These are phyloP conservation scores for Pseudozyma tsukubaensis DNA, from an alignment of 1,284 basidiomycete species.

Conservation along the genomic window DNA sequence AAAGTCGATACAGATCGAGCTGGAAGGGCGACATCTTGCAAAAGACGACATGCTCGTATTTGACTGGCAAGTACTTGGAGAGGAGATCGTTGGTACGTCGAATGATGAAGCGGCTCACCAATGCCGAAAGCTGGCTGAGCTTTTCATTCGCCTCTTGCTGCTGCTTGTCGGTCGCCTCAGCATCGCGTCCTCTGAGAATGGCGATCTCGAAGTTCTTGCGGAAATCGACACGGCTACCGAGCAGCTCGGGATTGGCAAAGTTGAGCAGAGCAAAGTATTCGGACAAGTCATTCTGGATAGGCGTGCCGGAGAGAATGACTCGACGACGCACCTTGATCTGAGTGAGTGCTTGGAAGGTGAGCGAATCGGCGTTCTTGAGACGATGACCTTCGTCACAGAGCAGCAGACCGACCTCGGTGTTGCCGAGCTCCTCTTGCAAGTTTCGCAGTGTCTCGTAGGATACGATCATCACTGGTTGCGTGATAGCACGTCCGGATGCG, in stretches of 20 bases:
- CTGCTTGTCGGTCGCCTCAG: constrained; percentile 84
- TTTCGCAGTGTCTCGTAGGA: constrained; percentile 91
- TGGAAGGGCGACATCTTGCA: constrained; percentile 91
- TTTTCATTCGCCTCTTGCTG: constrained; percentile 89
- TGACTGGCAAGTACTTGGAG: constrained; percentile 97
- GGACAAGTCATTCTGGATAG: constrained; percentile 96
- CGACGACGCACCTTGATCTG: constrained; percentile 89
- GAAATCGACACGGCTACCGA: constrained; percentile 92
- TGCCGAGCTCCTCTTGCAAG: constrained; percentile 62
- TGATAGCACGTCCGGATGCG: constrained; percentile 57
- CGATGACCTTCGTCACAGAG: constrained; percentile 97
- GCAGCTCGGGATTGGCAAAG: constrained; percentile 95
- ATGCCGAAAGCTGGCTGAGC: constrained; percentile 88
- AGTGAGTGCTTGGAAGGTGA: constrained; percentile 87
- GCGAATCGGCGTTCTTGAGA: constrained; percentile 83
- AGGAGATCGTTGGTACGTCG: constrained; percentile 95
- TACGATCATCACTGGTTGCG: constrained; percentile 87
- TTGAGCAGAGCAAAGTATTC: constrained; percentile 96
- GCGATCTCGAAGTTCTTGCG: constrained; percentile 95
- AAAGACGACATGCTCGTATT: constrained; percentile 99
- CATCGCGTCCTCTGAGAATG: constrained; percentile 92
- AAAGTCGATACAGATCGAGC: constrained; percentile 86
- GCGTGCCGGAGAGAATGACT: constrained; percentile 95
- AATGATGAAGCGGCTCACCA: constrained; percentile 97
- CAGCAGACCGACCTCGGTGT: constrained; percentile 81